Percentiles rank a stretch among this genome's conserved stretches.
Conservation (phyloP, 2,329 filamentous ascomycete species). For the Westerdykella aurantiaca region DNA sequence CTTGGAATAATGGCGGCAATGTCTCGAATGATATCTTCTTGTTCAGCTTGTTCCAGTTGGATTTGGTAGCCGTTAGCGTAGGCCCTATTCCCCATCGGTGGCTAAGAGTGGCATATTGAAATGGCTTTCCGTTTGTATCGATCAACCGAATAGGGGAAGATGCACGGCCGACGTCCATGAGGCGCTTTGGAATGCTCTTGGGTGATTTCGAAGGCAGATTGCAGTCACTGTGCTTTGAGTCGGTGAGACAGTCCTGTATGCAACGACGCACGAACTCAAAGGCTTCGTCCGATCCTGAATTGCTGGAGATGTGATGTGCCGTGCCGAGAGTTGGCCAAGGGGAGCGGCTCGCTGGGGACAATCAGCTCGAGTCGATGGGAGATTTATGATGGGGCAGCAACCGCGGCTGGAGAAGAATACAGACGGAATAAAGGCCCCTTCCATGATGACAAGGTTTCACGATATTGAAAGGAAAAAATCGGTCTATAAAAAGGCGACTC, state of each 20-base stretch:
- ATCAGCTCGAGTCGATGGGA: neutral
- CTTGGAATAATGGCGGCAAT: slow-evolving; percentile 20
- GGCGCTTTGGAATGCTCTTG: slow-evolving; percentile 20
- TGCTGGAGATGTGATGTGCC: slow-evolving; percentile 23
- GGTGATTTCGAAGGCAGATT: slow-evolving; percentile 13
- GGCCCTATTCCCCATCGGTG: slow-evolving; percentile 29
- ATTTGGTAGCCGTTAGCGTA: slow-evolving; percentile 22
- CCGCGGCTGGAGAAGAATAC: neutral
- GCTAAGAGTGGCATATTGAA: slow-evolving; percentile 27
- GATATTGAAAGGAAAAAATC: neutral
- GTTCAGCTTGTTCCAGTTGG: slow-evolving; percentile 22
- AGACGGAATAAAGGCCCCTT: neutral
- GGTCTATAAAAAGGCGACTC: slow-evolving; percentile 8
- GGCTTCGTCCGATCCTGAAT: slow-evolving; percentile 29
- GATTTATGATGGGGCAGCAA: neutral
- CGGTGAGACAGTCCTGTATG: slow-evolving; percentile 28
- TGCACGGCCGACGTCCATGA: slow-evolving; percentile 28
- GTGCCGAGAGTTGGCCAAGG: slow-evolving; percentile 29
- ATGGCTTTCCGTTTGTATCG: slow-evolving; percentile 23
- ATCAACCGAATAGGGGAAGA: slow-evolving; percentile 27
- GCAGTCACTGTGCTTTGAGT: slow-evolving; percentile 27
- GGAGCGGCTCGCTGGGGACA: slow-evolving; percentile 17
- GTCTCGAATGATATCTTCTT: slow-evolving; percentile 22
- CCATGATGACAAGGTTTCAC: neutral
- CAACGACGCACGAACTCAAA: slow-evolving; percentile 30